Percentiles rank a stretch among this genome's conserved stretches.
These are phyloP conservation scores for Sporothrix dimorphospora DNA, from an alignment of 2,329 filamentous ascomycete species.

Conservation along the genomic window DNA sequence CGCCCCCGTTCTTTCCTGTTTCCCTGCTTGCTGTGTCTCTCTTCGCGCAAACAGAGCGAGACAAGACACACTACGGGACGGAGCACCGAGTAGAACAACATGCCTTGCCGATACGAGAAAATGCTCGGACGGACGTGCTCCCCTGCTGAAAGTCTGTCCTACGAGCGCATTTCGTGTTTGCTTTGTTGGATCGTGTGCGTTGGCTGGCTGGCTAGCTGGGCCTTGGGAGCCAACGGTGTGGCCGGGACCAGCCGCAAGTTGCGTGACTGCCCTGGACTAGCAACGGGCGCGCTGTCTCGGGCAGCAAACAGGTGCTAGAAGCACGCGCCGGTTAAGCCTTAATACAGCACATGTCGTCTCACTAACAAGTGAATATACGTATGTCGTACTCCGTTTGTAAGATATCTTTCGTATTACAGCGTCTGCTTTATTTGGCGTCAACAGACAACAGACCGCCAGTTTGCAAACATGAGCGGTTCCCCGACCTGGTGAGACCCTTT, in stretches of 20 bases:
- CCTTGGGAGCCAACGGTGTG: constrained; percentile 10
- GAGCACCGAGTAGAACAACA: background rate
- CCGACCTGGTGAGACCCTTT: no score
- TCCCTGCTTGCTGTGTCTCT: background rate
- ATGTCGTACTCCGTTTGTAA: no score
- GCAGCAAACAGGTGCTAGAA: background rate
- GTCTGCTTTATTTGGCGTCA: background rate
- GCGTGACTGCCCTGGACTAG: constrained; percentile 15
- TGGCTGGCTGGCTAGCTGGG: background rate
- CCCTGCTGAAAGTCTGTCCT: background rate
- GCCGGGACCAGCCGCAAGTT: constrained; percentile 20
- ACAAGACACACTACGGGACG: background rate
- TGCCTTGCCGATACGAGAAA: constrained; percentile 20
- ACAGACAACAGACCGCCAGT: background rate
- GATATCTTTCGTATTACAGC: no score
- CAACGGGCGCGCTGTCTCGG: background rate
- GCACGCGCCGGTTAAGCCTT: no score
- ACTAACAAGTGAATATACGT: no score
- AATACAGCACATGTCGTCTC: no score
- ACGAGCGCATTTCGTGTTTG: background rate
- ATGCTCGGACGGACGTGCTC: background rate
- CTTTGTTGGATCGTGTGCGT: background rate
- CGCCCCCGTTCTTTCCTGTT: background rate
- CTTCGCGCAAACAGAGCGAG: background rate
- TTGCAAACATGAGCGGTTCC: background rate